Evolutionary conservation across 768 basidiomycete genomes (phyloP).

Genomic region (Rhodocollybia butyracea): DNA sequence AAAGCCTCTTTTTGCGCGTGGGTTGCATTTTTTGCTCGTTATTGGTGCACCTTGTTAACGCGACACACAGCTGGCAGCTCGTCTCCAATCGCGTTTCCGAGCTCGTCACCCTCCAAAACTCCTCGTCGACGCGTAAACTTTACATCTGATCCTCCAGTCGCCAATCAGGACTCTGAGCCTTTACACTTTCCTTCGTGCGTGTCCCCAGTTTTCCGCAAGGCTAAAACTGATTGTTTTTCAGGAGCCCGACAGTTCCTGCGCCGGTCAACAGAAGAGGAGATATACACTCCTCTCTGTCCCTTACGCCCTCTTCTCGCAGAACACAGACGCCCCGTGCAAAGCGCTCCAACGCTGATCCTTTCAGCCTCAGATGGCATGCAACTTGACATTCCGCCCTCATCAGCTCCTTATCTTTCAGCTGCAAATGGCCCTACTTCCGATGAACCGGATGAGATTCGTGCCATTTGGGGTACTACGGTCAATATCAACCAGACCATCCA

Average conservation of each 20-base stretch:
- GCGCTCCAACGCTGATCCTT: constrained; percentile 33
- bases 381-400: constrained; percentile 56
- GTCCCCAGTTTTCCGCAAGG: neutral
- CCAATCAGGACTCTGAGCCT: constrained; percentile 53
- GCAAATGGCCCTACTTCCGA: constrained; percentile 54
- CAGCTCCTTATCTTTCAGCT: constrained; percentile 54
- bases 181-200: constrained; percentile 69
- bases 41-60: constrained; percentile 8
- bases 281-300: constrained; percentile 77
- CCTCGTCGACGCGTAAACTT: constrained; percentile 33
- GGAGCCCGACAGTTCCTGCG: constrained; percentile 40
- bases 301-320: constrained; percentile 46
- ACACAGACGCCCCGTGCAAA: constrained; percentile 36
- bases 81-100: constrained; percentile 62
- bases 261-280: constrained; percentile 82
- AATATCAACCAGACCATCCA: constrained; percentile 90
- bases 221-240: constrained; percentile 16
- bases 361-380: constrained; percentile 58
- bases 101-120: constrained; percentile 56
- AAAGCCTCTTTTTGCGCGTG: constrained; percentile 50
- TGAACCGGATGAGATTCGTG: constrained; percentile 81
- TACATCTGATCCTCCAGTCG: constrained; percentile 31
- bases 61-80: constrained; percentile 47
- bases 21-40: constrained; percentile 18
- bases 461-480: constrained; percentile 98